phyloP scores from a whole-genome alignment of 1,139 yeast species.

The Zhuliangozyma blackwelliae region DNA sequence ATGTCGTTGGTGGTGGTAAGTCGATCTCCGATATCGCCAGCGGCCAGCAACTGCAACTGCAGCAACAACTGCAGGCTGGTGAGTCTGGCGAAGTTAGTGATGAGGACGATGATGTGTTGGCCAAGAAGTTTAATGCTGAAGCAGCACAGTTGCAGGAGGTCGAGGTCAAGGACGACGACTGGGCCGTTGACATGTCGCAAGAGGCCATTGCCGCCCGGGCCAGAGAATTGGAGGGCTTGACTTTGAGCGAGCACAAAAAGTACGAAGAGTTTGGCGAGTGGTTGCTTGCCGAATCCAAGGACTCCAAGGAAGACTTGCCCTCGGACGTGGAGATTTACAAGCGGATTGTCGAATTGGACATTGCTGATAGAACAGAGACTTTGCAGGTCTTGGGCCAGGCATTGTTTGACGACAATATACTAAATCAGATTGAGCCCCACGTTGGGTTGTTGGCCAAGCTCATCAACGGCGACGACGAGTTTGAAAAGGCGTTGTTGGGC shows the following conservation, averaged over 20 bases:
- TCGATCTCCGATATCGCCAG: slow-evolving; percentile 74
- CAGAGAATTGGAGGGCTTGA: slow-evolving; percentile 67
- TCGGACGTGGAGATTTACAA: slow-evolving; percentile 88
- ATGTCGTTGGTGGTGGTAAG: slow-evolving; percentile 84
- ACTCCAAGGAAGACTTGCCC: slow-evolving; percentile 58
- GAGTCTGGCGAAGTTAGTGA: slow-evolving; percentile 41
- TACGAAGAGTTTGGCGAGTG: slow-evolving; percentile 86
- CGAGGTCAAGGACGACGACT: slow-evolving; percentile 78
- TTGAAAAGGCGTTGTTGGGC: slow-evolving; percentile 87
- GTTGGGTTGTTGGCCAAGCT: slow-evolving; percentile 79
- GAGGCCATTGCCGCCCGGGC: slow-evolving; percentile 96
- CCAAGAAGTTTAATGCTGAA: slow-evolving; percentile 79
- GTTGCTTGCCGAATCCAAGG: slow-evolving; percentile 56
- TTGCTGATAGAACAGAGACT: slow-evolving; percentile 69
- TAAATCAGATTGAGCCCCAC: slow-evolving; percentile 70
- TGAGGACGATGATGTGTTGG: slow-evolving; percentile 72
- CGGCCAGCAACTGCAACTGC: slow-evolving; percentile 31
- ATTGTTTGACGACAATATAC: slow-evolving; percentile 75
- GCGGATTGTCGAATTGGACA: slow-evolving; percentile 77
- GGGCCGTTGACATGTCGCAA: slow-evolving; percentile 98
- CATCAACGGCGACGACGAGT: slow-evolving; percentile 56
- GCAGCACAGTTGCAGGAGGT: slow-evolving; percentile 69
- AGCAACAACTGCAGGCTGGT: slow-evolving; percentile 19
- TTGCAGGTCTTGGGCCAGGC: slow-evolving; percentile 91
- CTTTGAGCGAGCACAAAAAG: slow-evolving; percentile 37